Evolutionary conservation across 441 rosid species (phyloP).

Genomic region (Flueggea neowawraea): DNA sequence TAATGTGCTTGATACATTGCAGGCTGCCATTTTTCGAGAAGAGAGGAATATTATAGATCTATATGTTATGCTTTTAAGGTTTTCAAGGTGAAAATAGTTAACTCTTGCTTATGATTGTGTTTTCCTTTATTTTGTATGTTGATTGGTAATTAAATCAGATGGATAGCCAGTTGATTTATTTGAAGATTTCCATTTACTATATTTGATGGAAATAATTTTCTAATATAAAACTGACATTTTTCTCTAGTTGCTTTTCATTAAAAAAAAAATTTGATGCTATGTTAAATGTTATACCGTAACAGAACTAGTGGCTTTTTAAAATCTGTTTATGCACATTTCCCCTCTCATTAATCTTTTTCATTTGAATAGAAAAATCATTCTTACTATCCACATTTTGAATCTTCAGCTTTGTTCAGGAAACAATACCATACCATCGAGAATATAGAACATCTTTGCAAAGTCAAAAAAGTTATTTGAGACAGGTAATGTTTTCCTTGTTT

Average conservation of each 20-base stretch:
- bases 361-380: slow-evolving; percentile 2
- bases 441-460: slow-evolving; percentile 47
- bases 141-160: background rate
- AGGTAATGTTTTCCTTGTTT: slow-evolving; percentile 29
- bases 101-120: slow-evolving; percentile 3
- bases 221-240: background rate
- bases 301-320: background rate
- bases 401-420: slow-evolving; percentile 87
- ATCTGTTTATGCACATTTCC: background rate
- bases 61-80: slow-evolving; percentile 91
- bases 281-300: no score
- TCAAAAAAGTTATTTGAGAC: slow-evolving; percentile 56
- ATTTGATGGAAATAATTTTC: no score
- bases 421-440: slow-evolving; percentile 90
- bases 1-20: slow-evolving; percentile 14
- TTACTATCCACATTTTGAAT: slow-evolving; percentile 13
- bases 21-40: slow-evolving; percentile 91
- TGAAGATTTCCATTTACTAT: no score
- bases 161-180: no score
- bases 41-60: slow-evolving; percentile 89
- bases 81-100: slow-evolving; percentile 65
- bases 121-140: background rate
- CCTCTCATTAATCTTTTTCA: background rate
- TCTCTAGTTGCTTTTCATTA: background rate
- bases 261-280: no score